Evolutionary conservation across 352 stramenopile genomes (phyloP).

Genomic region (Pythium angustatum): DNA sequence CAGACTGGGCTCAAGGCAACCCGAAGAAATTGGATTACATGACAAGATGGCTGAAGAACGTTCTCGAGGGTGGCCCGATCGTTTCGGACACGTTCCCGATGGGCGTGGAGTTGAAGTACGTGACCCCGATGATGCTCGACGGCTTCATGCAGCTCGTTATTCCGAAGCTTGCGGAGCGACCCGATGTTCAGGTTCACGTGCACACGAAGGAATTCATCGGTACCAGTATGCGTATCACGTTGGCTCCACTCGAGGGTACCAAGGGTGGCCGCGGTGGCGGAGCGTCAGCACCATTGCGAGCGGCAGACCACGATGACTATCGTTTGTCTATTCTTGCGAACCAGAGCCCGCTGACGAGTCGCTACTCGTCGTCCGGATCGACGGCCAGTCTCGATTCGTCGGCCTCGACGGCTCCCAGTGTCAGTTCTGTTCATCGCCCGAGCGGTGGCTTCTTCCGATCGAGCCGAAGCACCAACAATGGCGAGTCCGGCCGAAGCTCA

Average conservation of each 20-base stretch:
- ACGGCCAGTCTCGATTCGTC: slow-evolving; percentile 16
- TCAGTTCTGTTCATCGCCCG: slow-evolving; percentile 20
- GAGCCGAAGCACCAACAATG: slow-evolving; percentile 22
- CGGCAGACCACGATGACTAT: slow-evolving; percentile 26
- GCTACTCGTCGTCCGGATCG: slow-evolving; percentile 24
- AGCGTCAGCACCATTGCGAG: slow-evolving; percentile 11
- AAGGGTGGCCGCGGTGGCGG: slow-evolving; percentile 10
- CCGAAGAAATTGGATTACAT: slow-evolving; percentile 92
- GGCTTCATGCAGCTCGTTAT: slow-evolving; percentile 91
- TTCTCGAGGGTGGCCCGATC: slow-evolving; percentile 80
- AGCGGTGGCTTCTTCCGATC: slow-evolving; percentile 33
- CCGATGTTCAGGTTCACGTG: slow-evolving; percentile 85
- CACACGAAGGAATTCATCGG: slow-evolving; percentile 91
- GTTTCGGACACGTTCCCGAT: slow-evolving; percentile 88
- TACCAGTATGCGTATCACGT: slow-evolving; percentile 87
- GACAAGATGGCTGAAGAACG: slow-evolving; percentile 88
- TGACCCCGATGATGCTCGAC: slow-evolving; percentile 90
- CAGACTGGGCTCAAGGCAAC: slow-evolving; percentile 87
- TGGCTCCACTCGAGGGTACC: slow-evolving; percentile 55
- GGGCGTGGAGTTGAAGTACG: slow-evolving; percentile 88
- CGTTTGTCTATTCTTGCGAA: slow-evolving; percentile 31
- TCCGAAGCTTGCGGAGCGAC: slow-evolving; percentile 80
- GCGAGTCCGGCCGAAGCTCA: slow-evolving; percentile 46
- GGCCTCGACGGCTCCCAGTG: slow-evolving; percentile 1
- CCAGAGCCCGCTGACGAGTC: slow-evolving; percentile 23